These are phyloP conservation scores for Candida suzukii DNA, from an alignment of 805 yeast genomes.

Conservation along the genomic window DNA sequence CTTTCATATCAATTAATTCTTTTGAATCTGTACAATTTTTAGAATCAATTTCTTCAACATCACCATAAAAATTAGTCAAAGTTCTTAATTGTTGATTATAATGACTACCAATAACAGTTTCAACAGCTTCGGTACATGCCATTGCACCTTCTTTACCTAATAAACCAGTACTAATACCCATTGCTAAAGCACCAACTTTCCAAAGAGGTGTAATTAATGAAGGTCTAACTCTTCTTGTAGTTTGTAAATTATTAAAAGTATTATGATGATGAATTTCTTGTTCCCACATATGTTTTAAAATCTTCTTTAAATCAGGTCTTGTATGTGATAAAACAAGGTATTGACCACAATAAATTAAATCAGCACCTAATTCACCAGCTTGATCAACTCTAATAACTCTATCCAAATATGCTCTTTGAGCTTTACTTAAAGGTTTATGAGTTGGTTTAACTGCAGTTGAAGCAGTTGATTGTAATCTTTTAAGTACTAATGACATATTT, in stretches of 20 bases:
- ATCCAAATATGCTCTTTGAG: slow-evolving; percentile 66
- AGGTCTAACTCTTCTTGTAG: slow-evolving; percentile 78
- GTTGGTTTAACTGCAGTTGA: slow-evolving; percentile 13
- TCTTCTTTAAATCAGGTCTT: slow-evolving; percentile 69
- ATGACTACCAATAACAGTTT: slow-evolving; percentile 95
- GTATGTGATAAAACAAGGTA: slow-evolving; percentile 64
- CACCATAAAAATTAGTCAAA: slow-evolving; percentile 58
- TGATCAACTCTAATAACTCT: slow-evolving; percentile 87
- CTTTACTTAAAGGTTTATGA: slow-evolving; percentile 26
- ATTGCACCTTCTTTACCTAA: slow-evolving; percentile 93
- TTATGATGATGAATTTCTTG: slow-evolving; percentile 89
- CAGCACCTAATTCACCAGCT: slow-evolving; percentile 97
- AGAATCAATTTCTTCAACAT: slow-evolving; percentile 29
- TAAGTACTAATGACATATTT: slow-evolving; percentile 11
- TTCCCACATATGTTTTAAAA: slow-evolving; percentile 95
- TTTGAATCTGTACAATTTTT: slow-evolving; percentile 29
- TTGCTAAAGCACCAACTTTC: slow-evolving; percentile 82
- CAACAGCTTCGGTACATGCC: slow-evolving; percentile 99
- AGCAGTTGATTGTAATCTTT: slow-evolving; percentile 13
- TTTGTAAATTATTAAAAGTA: slow-evolving; percentile 76
- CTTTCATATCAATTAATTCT: slow-evolving; percentile 53
- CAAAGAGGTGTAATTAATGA: slow-evolving; percentile 87
- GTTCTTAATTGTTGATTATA: slow-evolving; percentile 85
- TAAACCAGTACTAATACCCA: slow-evolving; percentile 84
- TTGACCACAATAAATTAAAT: slow-evolving; percentile 89